Base-by-base conservation (phyloP, 2,329 filamentous ascomycete genomes). In the Penicillium italicum region DNA sequence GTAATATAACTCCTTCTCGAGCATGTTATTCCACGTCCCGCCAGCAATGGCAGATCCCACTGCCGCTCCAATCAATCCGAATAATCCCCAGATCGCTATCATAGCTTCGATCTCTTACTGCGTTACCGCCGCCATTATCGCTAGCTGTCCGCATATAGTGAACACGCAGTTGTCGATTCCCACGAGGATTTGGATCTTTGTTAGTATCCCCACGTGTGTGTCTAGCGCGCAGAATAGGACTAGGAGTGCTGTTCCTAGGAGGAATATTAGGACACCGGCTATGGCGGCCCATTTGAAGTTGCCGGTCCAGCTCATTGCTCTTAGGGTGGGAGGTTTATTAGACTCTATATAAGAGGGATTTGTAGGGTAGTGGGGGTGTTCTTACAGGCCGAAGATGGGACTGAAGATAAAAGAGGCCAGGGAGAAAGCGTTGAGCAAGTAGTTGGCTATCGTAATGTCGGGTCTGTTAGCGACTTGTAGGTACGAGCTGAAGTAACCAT, bases 231-330 rank as follows among this genome's bases (percentile, higher is more conserved):
- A 51, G 46, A 55, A 57, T 7, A 51, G 55, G 14, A 57, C 36
- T 0, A 57, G 41, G 1, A 57, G 51, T 4, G 51, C 55, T 4
- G 55, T 50, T 3, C 55, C 55, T 7, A 57, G 36, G 10, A n/a
- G n/a, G 50, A 57, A 55, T n/a, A 57, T 50, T 9, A 46, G 55
- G 14, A 57, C 30, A 0, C 55, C 55, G 3, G 45, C 45, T 45
- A 57, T 55, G 11, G 45, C 40, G 9, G 55, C 55, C 55, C 55
- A 57, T 41, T 50, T 50, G 46, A 50, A 57, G 26, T 57, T 51
- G 12, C 55, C 55, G 12, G 55, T 57, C 6, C 36, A 34, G n/a
- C 55, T 43, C 8, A 57, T 57, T 14, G 50, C 10, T 8, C 55
- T 57, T 14, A 2, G 20, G 7, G 12, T 28, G 12, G 10, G 5